These are phyloP conservation scores for Mycena polygramma DNA, from an alignment of 768 basidiomycete species.

Conservation along the genomic window DNA sequence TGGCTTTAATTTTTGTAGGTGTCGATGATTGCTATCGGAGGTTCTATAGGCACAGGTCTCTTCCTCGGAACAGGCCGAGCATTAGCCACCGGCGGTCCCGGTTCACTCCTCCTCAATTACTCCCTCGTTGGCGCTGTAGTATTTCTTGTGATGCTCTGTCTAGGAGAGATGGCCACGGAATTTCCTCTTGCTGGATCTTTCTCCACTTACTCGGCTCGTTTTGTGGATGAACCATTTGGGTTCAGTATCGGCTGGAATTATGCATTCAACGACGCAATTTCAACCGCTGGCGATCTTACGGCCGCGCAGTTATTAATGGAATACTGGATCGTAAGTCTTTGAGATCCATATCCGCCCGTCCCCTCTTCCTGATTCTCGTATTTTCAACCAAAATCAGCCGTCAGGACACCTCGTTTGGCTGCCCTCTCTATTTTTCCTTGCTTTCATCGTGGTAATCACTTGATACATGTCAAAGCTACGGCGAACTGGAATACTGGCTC, in stretches of 20 bases:
- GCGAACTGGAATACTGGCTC: slow-evolving; percentile 58
- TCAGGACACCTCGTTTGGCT: slow-evolving; percentile 56
- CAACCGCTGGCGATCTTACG: slow-evolving; percentile 87
- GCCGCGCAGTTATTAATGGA: slow-evolving; percentile 88
- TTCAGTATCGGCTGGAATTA: slow-evolving; percentile 73
- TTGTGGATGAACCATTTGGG: slow-evolving; percentile 61
- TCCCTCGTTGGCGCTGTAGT: slow-evolving; percentile 22
- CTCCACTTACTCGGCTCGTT: slow-evolving; percentile 86
- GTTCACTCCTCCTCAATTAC: slow-evolving; percentile 20
- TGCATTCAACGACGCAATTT: slow-evolving; percentile 91
- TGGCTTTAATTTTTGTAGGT: slow-evolving; percentile 2
- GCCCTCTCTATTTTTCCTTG: slow-evolving; percentile 74
- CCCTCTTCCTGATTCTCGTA: slow-evolving; percentile 1
- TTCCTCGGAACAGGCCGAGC: slow-evolving; percentile 27
- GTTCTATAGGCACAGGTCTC: slow-evolving; percentile 25
- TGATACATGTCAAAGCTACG: slow-evolving; percentile 83
- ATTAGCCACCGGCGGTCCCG: slow-evolving; percentile 22
- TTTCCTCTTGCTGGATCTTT: slow-evolving; percentile 92
- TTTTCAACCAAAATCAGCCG: slow-evolving; percentile 8
- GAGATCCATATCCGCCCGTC: background rate
- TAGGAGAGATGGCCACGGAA: slow-evolving; percentile 89
- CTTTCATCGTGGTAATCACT: slow-evolving; percentile 77
- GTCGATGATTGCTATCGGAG: slow-evolving; percentile 27
- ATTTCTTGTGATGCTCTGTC: slow-evolving; percentile 18
- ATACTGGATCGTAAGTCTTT: slow-evolving; percentile 59